These are phyloP conservation scores for Irpex sp. DNA, from an alignment of 1,284 basidiomycete genomes.

Conservation along the genomic window DNA sequence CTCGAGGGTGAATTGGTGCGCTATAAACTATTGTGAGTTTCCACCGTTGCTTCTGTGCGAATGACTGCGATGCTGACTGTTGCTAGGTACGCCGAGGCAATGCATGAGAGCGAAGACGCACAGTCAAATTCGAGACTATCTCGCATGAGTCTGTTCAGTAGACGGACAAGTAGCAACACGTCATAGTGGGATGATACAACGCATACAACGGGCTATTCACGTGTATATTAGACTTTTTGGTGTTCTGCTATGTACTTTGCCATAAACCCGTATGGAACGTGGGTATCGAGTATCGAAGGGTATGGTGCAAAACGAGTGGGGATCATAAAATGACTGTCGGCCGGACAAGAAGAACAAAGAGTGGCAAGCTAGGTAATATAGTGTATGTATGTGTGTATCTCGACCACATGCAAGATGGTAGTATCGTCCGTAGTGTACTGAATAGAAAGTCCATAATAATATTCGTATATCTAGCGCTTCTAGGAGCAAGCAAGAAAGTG, in stretches of 20 bases:
- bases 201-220: neutral
- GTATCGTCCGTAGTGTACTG: neutral
- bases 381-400: neutral
- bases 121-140: conserved; percentile 72
- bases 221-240: neutral
- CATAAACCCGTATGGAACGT: too few species aligned
- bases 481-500: neutral
- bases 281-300: neutral
- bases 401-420: neutral
- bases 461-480: neutral
- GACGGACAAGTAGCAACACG: conserved; percentile 22
- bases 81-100: conserved; percentile 81
- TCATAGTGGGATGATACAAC: neutral
- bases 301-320: neutral
- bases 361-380: neutral
- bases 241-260: too few species aligned
- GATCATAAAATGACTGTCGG: neutral
- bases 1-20: conserved; percentile 87
- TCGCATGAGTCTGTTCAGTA: conserved; percentile 20
- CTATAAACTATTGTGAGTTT: conserved; percentile 82
- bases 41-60: conserved; percentile 1
- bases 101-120: conserved; percentile 81
- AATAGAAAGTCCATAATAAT: neutral
- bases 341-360: neutral
- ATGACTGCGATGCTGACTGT: neutral